Evolutionary conservation across 768 basidiomycete genomes (phyloP), one percentile per base, ranked within the genome.

Genomic region (Omphalotus guepiniiformis): DNA sequence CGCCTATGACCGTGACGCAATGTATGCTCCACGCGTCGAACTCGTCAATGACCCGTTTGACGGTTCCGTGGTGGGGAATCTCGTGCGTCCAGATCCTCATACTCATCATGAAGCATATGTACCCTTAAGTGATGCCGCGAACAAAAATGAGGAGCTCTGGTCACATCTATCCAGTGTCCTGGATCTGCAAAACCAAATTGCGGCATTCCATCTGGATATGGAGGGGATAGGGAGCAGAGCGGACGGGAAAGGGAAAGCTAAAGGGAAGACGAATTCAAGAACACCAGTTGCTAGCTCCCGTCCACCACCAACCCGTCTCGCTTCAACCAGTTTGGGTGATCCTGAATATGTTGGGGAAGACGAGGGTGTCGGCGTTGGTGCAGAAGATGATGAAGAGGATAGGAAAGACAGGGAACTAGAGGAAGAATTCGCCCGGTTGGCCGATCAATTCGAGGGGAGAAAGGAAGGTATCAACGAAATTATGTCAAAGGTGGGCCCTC

Each of bases 161-260:
- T 57, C 74, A 0, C 80, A 83, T 51, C 73, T 90, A 13, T 78
- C 79, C 16, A 74, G 73, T 36, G 82, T 90, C n/a, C 61, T 87
- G 52, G 82, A 82, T 29, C 63, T 90, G 25, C 86, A 90, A 60
- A 79, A 75, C 46, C 79, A 86, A 53, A 79, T 90, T 27, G 81
- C 87, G 4, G 70, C 67, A 53, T 79, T 86, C 76, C 88, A 89
- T 58, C 64, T 82, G 8, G 79, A 83, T 21, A 85, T 90, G 84
- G 88, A 90, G 60, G 75, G 75, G 32, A 72, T 84, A 38, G 79
- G 81, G 1, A 53, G 64, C 49, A 63, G 65, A 50, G 49, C 55
- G 30, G 63, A 69, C 49, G 47, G 61, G 12, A 71, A 73, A 49
- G 63, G 66, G 7, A 70, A 70, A n/a, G 64, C 55, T 39, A 60